Evolutionary conservation across 768 basidiomycete species (phyloP).

Genomic region (Lepiota subincarnata): DNA sequence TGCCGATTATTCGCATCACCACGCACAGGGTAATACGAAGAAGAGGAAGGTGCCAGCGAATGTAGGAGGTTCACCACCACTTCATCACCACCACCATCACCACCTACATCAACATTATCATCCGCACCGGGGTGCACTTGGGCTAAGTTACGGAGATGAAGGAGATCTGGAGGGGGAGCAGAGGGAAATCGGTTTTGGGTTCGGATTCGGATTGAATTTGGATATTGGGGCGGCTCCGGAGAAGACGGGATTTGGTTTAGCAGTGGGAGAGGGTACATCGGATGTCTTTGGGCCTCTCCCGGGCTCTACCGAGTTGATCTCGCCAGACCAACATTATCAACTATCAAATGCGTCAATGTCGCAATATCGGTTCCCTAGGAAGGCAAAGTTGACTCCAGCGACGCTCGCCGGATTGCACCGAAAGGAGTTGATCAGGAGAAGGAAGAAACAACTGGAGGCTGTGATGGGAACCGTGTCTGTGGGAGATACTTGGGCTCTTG

Average conservation of each 20-base stretch:
- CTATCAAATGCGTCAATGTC: background rate
- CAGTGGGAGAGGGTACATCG: background rate
- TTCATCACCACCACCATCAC: constrained; percentile 10
- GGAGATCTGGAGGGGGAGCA: constrained; percentile 13
- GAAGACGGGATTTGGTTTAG: background rate
- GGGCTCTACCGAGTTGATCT: background rate
- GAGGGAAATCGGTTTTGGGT: background rate
- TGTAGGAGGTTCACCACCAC: constrained; percentile 40
- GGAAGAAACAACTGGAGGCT: constrained; percentile 68
- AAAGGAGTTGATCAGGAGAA: constrained; percentile 66
- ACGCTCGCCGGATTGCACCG: constrained; percentile 69
- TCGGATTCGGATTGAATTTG: constrained; percentile 12
- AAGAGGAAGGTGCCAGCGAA: constrained; percentile 84
- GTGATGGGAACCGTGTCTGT: constrained; percentile 65
- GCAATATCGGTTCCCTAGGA: constrained; percentile 2
- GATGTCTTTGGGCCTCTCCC: constrained; percentile 9
- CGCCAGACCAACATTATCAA: background rate
- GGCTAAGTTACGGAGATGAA: constrained; percentile 11
- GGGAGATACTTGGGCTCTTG: constrained; percentile 69
- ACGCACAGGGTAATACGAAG: constrained; percentile 80
- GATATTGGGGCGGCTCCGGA: constrained; percentile 18
- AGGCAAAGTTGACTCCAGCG: constrained; percentile 50
- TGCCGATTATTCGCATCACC: constrained; percentile 66
- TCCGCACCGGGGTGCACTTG: constrained; percentile 23
- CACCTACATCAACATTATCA: constrained; percentile 6